Conservation (phyloP, 441 rosid species). For the Gossypium gossypioides region DNA sequence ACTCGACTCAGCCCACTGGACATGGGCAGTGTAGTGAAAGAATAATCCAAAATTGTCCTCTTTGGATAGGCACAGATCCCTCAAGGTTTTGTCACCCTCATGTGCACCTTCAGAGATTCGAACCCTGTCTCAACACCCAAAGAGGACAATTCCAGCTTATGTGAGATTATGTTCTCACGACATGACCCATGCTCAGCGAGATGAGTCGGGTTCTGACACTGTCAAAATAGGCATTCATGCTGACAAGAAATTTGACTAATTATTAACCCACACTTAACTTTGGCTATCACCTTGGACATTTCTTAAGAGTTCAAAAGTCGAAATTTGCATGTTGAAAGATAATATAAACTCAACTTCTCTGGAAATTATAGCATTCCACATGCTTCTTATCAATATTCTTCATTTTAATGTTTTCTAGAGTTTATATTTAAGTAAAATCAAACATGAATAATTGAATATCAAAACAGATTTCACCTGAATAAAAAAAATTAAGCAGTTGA, state of each 20-base stretch:
- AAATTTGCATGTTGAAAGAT: background rate
- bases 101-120: no score
- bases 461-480: background rate
- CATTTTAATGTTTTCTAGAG: background rate
- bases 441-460: background rate
- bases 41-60: no score
- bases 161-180: no score
- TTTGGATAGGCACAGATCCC: no score
- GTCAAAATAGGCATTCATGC: background rate
- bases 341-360: background rate
- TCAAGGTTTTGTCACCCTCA: no score
- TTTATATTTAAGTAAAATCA: background rate
- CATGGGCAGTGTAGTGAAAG: no score
- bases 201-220: no score
- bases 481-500: background rate
- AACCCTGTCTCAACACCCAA: no score
- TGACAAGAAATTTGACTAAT: background rate
- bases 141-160: no score
- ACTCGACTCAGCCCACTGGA: no score
- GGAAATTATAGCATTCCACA: background rate
- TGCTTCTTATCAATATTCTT: background rate
- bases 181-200: no score
- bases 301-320: background rate
- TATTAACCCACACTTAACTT: background rate
- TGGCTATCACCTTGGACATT: background rate